Evolutionary conservation across 2,329 filamentous ascomycete species (phyloP).

Genomic region (Colletotrichum scovillei): DNA sequence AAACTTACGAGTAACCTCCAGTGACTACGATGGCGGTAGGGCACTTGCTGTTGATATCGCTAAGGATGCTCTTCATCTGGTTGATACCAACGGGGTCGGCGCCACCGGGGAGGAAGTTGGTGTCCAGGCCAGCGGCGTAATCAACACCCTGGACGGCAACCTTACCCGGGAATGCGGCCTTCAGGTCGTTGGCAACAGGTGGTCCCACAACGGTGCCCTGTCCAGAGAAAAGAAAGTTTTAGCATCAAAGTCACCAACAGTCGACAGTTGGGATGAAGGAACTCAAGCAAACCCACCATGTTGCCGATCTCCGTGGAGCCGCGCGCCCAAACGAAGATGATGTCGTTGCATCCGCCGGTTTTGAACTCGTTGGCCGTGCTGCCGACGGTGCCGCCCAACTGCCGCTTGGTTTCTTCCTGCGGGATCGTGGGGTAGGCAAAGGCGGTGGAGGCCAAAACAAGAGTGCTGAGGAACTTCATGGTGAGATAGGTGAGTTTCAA

Average conservation of each 20-base stretch:
- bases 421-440: conserved; percentile 26
- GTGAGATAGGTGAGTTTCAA: background rate
- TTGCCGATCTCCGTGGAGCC: conserved; percentile 38
- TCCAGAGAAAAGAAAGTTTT: background rate
- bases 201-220: conserved; percentile 36
- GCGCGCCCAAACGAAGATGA: conserved; percentile 39
- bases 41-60: conserved; percentile 47
- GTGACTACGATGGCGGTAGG: conserved; percentile 33
- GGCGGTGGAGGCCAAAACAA: conserved; percentile 30
- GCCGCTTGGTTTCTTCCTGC: conserved; percentile 17
- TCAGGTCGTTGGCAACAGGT: conserved; percentile 30
- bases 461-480: conserved; percentile 29
- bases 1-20: background rate
- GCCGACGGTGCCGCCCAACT: conserved; percentile 17
- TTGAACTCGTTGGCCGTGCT: conserved; percentile 38
- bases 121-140: conserved; percentile 46
- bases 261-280: background rate
- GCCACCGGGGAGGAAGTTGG: conserved; percentile 45
- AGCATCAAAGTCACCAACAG: background rate
- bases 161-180: conserved; percentile 33
- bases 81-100: conserved; percentile 44
- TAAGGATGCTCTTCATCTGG: conserved; percentile 45
- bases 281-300: conserved; percentile 28
- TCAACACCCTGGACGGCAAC: conserved; percentile 43
- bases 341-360: conserved; percentile 37